A percentile compares a stretch with the other conserved stretches of the same genome.
Evolutionary conservation across 148 eudicot genomes (phyloP).

Genomic region (Vaccinium myrtillus): DNA sequence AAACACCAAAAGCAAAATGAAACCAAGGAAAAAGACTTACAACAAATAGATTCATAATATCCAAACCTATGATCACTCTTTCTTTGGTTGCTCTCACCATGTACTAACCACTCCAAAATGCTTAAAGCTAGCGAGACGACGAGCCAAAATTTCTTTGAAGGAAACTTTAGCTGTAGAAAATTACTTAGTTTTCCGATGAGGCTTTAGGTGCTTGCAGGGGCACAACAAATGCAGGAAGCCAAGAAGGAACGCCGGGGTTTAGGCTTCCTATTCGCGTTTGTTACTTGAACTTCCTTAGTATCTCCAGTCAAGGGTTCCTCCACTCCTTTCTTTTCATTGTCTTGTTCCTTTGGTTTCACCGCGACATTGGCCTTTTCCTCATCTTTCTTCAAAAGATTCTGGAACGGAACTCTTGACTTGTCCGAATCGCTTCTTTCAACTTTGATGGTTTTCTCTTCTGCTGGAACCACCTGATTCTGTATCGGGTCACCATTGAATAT

Average conservation of each 20-base stretch:
- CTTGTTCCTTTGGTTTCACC: constrained; percentile 10
- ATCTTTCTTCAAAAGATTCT: constrained; percentile 14
- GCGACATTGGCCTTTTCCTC: constrained; percentile 5
- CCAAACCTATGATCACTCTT: background rate
- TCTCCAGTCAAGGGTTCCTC: background rate
- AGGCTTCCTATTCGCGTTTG: constrained; percentile 27
- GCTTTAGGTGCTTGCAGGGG: constrained; percentile 22
- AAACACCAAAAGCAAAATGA: background rate
- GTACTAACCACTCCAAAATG: background rate
- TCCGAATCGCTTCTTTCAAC: constrained; percentile 44
- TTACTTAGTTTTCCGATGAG: background rate
- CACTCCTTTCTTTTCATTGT: constrained; percentile 6
- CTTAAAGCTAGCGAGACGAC: background rate
- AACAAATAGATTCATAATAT: background rate
- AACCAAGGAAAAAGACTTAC: background rate
- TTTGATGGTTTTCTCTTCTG: constrained; percentile 47
- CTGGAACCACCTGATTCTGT: constrained; percentile 14
- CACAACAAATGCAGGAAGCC: constrained; percentile 43
- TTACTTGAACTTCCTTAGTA: constrained; percentile 5
- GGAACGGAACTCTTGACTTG: constrained; percentile 19
- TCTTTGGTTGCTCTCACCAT: background rate
- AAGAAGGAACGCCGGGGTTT: constrained; percentile 34
- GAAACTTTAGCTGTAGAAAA: background rate
- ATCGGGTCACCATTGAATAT: constrained; percentile 8
- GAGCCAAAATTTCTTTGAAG: background rate